Base-by-base conservation (phyloP, 1,284 basidiomycete species). In the Jaminaea rosea region DNA sequence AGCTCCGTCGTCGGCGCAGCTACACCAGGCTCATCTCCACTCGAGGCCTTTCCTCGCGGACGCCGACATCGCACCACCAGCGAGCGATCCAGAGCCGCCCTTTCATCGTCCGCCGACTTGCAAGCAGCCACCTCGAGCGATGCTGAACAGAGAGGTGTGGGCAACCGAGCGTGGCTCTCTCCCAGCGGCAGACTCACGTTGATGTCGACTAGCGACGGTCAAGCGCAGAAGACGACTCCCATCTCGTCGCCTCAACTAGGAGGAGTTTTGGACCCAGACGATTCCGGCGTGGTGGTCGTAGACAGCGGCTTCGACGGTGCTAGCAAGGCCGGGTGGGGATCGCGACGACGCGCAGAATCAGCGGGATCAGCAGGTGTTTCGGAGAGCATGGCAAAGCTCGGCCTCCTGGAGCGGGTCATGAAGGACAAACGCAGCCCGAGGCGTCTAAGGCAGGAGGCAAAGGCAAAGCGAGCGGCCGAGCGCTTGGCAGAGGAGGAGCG, bases 321-420 rank as follows among this genome's bases (percentile, higher is more conserved):
- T 15, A 15, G 24, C 17, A 11, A 42, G 17, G 39, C 39, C 23
- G 7, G 39, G 11, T 42, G 39, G 19, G 5, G 39, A 42, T 15
- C 19, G 7, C 19, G 11, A 23, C 17, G 15, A 17, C 7, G 39
- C 5, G 4, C 19, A 7, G 4, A 11, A 7, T 4, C 27, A 29
- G n/a, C 28, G 21, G 46, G 46, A 46, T 28, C 28, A 23, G 60
- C 62, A 5, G 45, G 49, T 29, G 42, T 62, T 13, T 55, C 65
- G 47, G 52, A 55, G 49, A 60, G 58, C 56, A 64, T 69, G 59
- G 63, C 65, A 49, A 53, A 59, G 17, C 60, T 69, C 37, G 64
- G 58, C 56, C 57, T 72, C 27, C 53, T 72, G 44, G 69, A 72
- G 49, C 66, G 65, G 44, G 50, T 72, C 52, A 72, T 72, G 69